Evolutionary conservation across 495 filamentous ascomycete genomes (phyloP).

Genomic region (Talaromyces ruber): DNA sequence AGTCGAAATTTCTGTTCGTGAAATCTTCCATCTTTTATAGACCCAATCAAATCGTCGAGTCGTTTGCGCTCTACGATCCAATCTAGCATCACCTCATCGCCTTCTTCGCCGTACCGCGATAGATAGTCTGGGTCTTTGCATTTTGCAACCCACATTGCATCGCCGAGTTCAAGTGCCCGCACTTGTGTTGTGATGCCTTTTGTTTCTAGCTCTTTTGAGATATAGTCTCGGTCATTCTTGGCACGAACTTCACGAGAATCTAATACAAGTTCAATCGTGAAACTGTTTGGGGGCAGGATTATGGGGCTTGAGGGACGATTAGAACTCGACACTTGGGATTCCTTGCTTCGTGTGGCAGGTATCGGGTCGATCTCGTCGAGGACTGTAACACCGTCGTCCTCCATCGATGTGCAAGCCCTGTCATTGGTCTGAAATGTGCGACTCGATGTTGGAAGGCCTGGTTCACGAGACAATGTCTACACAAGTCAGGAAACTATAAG

Average conservation of each 20-base stretch:
- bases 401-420: not conserved
- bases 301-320: slow-evolving; percentile 37
- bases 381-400: not conserved
- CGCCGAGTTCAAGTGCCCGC: slow-evolving; percentile 62
- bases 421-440: not conserved
- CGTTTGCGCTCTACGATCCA: slow-evolving; percentile 80
- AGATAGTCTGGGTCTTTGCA: slow-evolving; percentile 50
- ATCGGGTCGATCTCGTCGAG: not conserved
- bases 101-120: slow-evolving; percentile 47
- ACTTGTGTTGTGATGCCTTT: slow-evolving; percentile 58
- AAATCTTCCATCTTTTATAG: slow-evolving; percentile 77
- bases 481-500: not conserved
- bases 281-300: slow-evolving; percentile 50
- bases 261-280: slow-evolving; percentile 65
- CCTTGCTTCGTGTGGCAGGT: not conserved
- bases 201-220: slow-evolving; percentile 61
- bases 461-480: not conserved
- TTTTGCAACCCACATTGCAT: slow-evolving; percentile 76
- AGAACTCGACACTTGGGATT: not conserved
- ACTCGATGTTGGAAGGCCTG: not conserved
- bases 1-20: slow-evolving; percentile 83
- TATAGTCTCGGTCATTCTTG: slow-evolving; percentile 71
- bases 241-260: slow-evolving; percentile 72
- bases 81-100: slow-evolving; percentile 70
- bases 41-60: slow-evolving; percentile 69